phyloP scores from a whole-genome alignment of 169 alveolate species.

The Eimeria zaria region DNA sequence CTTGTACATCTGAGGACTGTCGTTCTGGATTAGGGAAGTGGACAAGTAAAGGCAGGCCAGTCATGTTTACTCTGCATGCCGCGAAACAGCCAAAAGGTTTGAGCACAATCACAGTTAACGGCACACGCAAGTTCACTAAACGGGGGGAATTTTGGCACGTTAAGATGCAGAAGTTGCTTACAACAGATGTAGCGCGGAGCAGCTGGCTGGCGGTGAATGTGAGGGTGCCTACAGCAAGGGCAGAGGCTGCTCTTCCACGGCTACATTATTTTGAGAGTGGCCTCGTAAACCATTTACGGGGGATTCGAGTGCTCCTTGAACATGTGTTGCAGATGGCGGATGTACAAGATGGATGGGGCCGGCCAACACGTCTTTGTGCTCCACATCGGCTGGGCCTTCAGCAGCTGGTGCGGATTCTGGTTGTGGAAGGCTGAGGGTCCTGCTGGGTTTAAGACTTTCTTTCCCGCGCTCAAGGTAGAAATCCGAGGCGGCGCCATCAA shows the following conservation, averaged over 20 bases:
- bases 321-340: neutral
- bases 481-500: neutral
- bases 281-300: neutral
- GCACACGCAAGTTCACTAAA: neutral
- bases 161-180: neutral
- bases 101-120: neutral
- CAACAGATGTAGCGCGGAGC: conserved; percentile 31
- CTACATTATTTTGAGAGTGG: conserved; percentile 4
- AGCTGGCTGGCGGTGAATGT: conserved; percentile 37
- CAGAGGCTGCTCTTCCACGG: conserved; percentile 54
- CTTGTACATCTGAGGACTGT: neutral
- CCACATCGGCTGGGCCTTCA: neutral
- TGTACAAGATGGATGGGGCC: neutral
- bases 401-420: neutral
- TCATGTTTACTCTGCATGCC: conserved; percentile 79
- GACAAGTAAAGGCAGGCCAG: conserved; percentile 79
- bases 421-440: neutral
- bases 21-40: conserved; percentile 8
- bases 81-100: neutral
- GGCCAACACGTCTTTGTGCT: neutral
- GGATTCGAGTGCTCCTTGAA: neutral
- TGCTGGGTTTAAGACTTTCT: neutral
- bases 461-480: neutral
- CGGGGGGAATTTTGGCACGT: neutral
- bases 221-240: conserved; percentile 65